Evolutionary conservation across 192 early-diverging fungal genomes (phyloP).

Genomic region (Coemansia sp.): DNA sequence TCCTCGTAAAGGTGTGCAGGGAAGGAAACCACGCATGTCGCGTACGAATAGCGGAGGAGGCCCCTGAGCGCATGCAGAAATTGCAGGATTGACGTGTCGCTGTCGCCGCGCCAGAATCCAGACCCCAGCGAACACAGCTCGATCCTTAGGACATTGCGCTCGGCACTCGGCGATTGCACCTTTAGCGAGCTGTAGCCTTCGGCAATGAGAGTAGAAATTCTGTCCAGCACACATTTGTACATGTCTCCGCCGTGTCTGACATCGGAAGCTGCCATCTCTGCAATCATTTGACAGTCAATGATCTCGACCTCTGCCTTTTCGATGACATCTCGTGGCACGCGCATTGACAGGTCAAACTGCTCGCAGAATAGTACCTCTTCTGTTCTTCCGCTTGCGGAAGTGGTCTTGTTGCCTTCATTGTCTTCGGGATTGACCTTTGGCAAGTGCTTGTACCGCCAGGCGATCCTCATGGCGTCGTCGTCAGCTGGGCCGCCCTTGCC

Average conservation of each 20-base stretch:
- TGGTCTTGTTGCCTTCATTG: not conserved
- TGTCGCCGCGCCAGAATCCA: conserved; percentile 70
- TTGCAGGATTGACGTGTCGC: conserved; percentile 56
- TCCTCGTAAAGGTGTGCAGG: conserved; percentile 75
- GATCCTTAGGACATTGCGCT: conserved; percentile 74
- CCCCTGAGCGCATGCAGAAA: conserved; percentile 77
- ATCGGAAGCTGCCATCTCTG: conserved; percentile 6
- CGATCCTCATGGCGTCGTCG: conserved; percentile 80
- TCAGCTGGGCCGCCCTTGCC: conserved; percentile 4
- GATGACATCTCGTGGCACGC: conserved; percentile 61
- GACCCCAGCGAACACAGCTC: conserved; percentile 80
- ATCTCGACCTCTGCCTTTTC: conserved; percentile 58
- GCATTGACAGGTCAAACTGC: conserved; percentile 83
- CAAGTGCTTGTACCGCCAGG: conserved; percentile 91
- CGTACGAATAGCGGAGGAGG: conserved; percentile 75
- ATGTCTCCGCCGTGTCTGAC: conserved; percentile 23
- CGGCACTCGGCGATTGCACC: conserved; percentile 27
- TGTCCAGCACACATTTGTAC: conserved; percentile 41
- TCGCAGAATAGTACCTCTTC: conserved; percentile 67
- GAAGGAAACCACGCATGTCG: conserved; percentile 75
- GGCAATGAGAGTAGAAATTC: conserved; percentile 61
- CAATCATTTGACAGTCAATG: conserved; percentile 43
- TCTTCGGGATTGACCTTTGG: conserved; percentile 46
- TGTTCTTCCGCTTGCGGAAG: not conserved
- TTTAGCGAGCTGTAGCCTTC: conserved; percentile 65